phyloP scores from a whole-genome alignment of 352 stramenopile species.

The Pythium insidiosum region DNA sequence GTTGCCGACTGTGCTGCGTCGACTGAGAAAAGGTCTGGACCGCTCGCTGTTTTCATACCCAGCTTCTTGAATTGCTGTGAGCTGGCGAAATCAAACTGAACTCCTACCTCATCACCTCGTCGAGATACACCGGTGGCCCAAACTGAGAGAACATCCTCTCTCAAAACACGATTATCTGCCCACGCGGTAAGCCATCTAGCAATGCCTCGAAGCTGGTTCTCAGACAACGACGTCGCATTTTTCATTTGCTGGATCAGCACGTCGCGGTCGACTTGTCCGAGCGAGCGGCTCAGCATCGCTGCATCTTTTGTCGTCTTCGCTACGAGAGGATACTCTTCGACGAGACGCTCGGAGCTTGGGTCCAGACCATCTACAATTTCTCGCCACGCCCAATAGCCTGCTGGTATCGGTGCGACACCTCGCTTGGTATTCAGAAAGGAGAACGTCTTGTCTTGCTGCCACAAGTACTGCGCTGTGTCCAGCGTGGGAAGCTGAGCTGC shows the following conservation, averaged over 20 bases:
- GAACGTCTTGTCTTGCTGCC: constrained; percentile 26
- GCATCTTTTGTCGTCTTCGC: constrained; percentile 9
- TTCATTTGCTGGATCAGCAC: constrained; percentile 22
- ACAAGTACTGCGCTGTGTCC: constrained; percentile 32
- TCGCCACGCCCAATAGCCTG: constrained; percentile 47
- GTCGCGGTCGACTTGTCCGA: constrained; percentile 16
- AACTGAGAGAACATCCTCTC: constrained; percentile 32
- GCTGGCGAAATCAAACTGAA: background rate
- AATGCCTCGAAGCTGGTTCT: constrained; percentile 31
- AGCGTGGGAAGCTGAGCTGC: constrained; percentile 19
- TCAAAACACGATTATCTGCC: constrained; percentile 28
- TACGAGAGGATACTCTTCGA: constrained; percentile 25
- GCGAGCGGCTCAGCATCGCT: constrained; percentile 8
- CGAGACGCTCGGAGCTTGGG: constrained; percentile 37
- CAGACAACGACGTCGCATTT: constrained; percentile 19
- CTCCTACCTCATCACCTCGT: constrained; percentile 14
- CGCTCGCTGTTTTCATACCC: background rate
- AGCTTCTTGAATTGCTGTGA: background rate
- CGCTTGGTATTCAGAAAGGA: constrained; percentile 26
- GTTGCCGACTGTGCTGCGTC: background rate
- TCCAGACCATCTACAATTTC: constrained; percentile 50
- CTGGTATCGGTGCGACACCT: constrained; percentile 17
- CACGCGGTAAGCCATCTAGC: constrained; percentile 45
- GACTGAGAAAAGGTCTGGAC: background rate
- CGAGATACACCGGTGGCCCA: constrained; percentile 41